Conservation (phyloP, 352 stramenopile genomes). For the Pelagophyceae sp. region DNA sequence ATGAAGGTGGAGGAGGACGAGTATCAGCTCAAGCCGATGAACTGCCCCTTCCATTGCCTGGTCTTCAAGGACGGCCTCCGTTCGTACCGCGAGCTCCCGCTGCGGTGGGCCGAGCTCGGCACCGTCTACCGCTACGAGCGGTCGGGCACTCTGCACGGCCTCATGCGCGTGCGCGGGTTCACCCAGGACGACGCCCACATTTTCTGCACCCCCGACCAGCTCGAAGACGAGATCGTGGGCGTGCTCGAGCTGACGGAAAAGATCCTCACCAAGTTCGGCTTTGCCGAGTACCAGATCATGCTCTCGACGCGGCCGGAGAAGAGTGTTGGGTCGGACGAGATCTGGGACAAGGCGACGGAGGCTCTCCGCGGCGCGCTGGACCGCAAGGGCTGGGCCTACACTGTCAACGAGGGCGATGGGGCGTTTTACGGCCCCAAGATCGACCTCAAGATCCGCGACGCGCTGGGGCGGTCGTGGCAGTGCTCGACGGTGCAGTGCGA, state of each 20-base stretch:
- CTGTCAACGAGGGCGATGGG: conserved; percentile 83
- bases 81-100: conserved; percentile 86
- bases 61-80: conserved; percentile 89
- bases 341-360: conserved; percentile 81
- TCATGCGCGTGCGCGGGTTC: conserved; percentile 93
- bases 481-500: conserved; percentile 95
- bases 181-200: conserved; percentile 97
- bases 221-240: conserved; percentile 86
- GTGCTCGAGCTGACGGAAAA: conserved; percentile 84
- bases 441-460: conserved; percentile 92
- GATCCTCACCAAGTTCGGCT: conserved; percentile 86
- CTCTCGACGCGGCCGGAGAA: conserved; percentile 89
- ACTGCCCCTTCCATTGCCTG: conserved; percentile 93
- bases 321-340: conserved; percentile 77
- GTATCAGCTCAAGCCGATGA: conserved; percentile 97
- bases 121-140: conserved; percentile 89
- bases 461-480: conserved; percentile 88
- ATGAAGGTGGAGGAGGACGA: conserved; percentile 75
- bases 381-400: conserved; percentile 60
- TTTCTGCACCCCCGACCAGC: conserved; percentile 87
- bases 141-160: conserved; percentile 84
- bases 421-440: conserved; percentile 97
- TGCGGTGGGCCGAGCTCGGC: conserved; percentile 86
- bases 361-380: conserved; percentile 59
- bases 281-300: conserved; percentile 82